Percentiles rank a stretch among this genome's conserved stretches.
Evolutionary conservation across 768 basidiomycete genomes (phyloP).

Genomic region (Tricholoma furcatifolium): DNA sequence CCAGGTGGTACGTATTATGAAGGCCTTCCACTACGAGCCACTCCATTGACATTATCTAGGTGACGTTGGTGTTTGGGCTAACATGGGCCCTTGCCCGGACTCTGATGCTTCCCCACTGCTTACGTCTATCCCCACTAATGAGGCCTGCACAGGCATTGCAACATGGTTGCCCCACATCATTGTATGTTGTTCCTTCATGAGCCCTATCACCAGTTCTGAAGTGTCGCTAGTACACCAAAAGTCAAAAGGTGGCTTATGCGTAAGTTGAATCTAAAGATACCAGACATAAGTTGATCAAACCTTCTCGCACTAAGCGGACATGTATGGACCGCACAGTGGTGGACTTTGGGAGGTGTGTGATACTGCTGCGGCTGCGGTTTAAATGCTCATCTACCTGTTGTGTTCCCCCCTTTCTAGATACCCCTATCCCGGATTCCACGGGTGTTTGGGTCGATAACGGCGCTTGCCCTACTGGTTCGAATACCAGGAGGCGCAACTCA

Average conservation of each 20-base stretch:
- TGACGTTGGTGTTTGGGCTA: constrained; percentile 4
- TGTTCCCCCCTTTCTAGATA: constrained; percentile 1
- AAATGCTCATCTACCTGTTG: not conserved
- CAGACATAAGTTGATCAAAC: not conserved
- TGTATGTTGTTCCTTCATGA: not conserved
- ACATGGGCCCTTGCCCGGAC: constrained; percentile 3
- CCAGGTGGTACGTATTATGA: constrained; percentile 4
- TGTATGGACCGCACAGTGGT: constrained; percentile 11
- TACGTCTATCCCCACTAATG: not conserved
- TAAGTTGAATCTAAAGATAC: not conserved
- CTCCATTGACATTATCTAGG: not conserved
- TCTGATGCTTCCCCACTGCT: not conserved
- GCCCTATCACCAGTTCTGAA: not conserved
- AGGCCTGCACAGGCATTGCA: constrained; percentile 1
- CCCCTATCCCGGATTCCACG: not conserved
- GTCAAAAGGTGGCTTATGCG: constrained; percentile 1
- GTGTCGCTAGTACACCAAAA: constrained; percentile 1
- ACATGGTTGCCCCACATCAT: constrained; percentile 1
- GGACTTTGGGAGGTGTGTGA: constrained; percentile 10
- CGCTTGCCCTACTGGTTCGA: constrained; percentile 1
- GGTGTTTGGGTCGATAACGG: constrained; percentile 13
- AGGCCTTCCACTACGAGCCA: no score
- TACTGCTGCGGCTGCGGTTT: not conserved
- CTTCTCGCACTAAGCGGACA: not conserved
- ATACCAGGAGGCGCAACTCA: not conserved